Percentiles rank a stretch among this genome's conserved stretches.
phyloP scores from a whole-genome alignment of 148 eudicot genomes.

The Fagopyrum homotropicum region DNA sequence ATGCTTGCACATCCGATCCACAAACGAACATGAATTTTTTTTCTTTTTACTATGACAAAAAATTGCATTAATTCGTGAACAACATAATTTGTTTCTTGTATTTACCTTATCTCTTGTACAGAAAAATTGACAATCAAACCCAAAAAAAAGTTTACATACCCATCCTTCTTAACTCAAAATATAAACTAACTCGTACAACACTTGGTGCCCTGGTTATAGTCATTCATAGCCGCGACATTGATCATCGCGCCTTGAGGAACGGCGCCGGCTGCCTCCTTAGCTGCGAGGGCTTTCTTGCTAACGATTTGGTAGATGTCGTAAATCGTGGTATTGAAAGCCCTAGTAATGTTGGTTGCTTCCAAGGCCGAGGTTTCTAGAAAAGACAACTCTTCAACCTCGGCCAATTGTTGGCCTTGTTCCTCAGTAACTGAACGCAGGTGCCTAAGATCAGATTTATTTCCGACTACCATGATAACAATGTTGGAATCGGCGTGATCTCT shows the following conservation, averaged over 20 bases:
- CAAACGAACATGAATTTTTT: neutral
- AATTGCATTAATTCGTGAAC: neutral
- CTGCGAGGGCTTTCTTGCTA: slow-evolving; percentile 7
- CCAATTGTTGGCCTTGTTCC: neutral
- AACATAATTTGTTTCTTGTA: neutral
- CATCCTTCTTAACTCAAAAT: neutral
- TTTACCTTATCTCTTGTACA: neutral
- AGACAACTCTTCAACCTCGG: neutral
- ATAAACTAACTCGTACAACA: neutral
- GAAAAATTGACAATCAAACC: neutral
- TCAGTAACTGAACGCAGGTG: slow-evolving; percentile 9
- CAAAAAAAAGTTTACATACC: neutral
- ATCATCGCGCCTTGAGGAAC: neutral
- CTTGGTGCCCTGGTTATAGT: neutral
- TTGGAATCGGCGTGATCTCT: slow-evolving; percentile 11
- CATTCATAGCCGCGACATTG: slow-evolving; percentile 4
- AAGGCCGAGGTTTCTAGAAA: slow-evolving; percentile 13
- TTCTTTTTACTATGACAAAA: neutral
- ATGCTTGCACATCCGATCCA: neutral
- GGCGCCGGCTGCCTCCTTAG: neutral
- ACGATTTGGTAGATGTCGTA: slow-evolving; percentile 9
- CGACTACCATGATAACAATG: slow-evolving; percentile 7
- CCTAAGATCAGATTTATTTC: slow-evolving; percentile 6
- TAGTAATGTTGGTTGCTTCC: neutral
- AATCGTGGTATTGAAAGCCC: slow-evolving; percentile 5